Evolutionary conservation across 192 early-diverging fungal genomes (phyloP).

Genomic region (Geranomyces variabilis): DNA sequence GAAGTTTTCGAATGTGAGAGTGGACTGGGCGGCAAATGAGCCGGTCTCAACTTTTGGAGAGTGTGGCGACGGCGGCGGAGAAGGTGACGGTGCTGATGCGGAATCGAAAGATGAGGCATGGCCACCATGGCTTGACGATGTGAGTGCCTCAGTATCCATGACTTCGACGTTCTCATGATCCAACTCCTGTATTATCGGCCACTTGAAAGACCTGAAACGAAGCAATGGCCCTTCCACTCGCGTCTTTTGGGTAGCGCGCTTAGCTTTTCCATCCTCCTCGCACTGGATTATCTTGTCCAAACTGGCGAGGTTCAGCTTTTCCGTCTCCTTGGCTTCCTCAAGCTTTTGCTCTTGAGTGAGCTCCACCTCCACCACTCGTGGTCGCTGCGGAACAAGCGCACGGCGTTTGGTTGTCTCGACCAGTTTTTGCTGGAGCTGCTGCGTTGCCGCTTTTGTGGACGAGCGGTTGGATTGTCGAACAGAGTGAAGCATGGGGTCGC

Average conservation of each 20-base stretch:
- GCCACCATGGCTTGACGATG: background rate
- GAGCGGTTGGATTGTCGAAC: constrained; percentile 34
- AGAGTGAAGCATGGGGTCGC: background rate
- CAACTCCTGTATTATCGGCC: background rate
- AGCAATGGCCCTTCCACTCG: constrained; percentile 34
- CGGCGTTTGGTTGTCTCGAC: constrained; percentile 7
- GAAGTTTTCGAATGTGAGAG: constrained; percentile 21
- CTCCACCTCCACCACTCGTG: constrained; percentile 27
- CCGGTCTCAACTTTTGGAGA: background rate
- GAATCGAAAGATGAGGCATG: too few relatives aligned
- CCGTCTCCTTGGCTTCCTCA: constrained; percentile 39
- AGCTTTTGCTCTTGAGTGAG: constrained; percentile 38
- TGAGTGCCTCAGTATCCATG: background rate
- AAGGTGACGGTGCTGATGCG: too few relatives aligned
- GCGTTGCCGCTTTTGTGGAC: constrained; percentile 28
- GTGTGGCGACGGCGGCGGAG: background rate
- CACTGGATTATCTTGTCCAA: constrained; percentile 20
- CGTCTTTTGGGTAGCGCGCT: constrained; percentile 5
- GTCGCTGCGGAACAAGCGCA: constrained; percentile 15
- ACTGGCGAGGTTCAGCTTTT: constrained; percentile 32
- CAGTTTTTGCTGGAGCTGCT: constrained; percentile 26
- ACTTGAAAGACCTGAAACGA: constrained; percentile 28
- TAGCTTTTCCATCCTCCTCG: constrained; percentile 27
- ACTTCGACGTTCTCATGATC: background rate
- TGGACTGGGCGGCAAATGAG: background rate